phyloP scores from a whole-genome alignment of 2,329 filamentous ascomycete species.

The Diaporthe amygdali region DNA sequence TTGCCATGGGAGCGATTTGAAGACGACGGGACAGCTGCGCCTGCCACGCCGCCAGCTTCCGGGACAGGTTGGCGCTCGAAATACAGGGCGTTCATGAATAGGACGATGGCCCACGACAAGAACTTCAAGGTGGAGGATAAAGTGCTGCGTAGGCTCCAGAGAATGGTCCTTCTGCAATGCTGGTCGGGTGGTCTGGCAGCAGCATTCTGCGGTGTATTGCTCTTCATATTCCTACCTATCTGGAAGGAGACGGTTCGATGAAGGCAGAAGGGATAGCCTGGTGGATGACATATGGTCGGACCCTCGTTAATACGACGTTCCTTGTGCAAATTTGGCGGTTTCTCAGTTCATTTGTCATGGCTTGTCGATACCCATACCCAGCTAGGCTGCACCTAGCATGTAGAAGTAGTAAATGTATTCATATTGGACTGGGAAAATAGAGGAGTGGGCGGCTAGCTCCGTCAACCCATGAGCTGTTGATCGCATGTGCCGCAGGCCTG shows the following conservation, averaged over 20 bases:
- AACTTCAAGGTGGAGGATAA: conserved; percentile 50
- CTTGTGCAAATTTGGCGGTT: not conserved
- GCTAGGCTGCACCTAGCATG: not conserved
- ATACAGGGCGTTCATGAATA: conserved; percentile 18
- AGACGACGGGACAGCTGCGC: conserved; percentile 32
- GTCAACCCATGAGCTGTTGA: not conserved
- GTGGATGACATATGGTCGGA: not conserved
- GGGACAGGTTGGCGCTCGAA: not conserved
- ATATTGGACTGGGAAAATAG: not conserved
- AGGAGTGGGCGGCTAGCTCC: no score
- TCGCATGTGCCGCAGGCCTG: not conserved
- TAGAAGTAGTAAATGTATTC: not conserved
- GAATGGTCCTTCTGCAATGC: conserved; percentile 50
- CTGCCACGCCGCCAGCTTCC: conserved; percentile 11
- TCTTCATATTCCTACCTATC: conserved; percentile 50
- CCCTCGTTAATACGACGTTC: not conserved
- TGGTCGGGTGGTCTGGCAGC: conserved; percentile 43
- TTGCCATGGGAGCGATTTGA: conserved; percentile 55
- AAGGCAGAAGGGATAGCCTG: not conserved
- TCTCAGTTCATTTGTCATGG: not conserved
- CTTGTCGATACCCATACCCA: conserved; percentile 21
- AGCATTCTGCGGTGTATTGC: conserved; percentile 39
- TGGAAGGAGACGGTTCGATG: conserved; percentile 42
- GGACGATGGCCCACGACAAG: not conserved
- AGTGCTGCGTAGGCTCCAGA: conserved; percentile 47